Percentiles rank a stretch among this genome's conserved stretches.
Evolutionary conservation across 108 stramenopile species (phyloP).

Genomic region (Mayamaea pseudoterrestris): DNA sequence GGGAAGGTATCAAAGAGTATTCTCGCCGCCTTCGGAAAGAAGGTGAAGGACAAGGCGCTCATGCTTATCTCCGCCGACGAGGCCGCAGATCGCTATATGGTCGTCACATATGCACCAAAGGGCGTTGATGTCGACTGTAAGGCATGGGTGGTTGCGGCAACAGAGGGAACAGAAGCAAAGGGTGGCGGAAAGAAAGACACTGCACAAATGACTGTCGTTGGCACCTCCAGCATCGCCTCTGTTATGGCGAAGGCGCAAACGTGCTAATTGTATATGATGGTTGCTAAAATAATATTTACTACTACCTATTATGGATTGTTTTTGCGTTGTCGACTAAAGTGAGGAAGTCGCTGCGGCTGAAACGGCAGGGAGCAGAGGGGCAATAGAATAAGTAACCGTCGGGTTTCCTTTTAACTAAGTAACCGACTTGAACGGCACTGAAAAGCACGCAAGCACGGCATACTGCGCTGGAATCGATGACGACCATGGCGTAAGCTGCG

Average conservation of each 20-base stretch:
- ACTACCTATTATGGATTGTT: too few relatives aligned
- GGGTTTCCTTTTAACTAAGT: too few relatives aligned
- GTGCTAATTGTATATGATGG: too few relatives aligned
- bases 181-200: slow-evolving; percentile 83
- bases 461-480: too few relatives aligned
- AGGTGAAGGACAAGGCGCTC: slow-evolving; percentile 73
- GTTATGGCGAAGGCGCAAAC: slow-evolving; percentile 55
- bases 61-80: slow-evolving; percentile 68
- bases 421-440: too few relatives aligned
- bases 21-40: slow-evolving; percentile 68
- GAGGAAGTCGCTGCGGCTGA: too few relatives aligned
- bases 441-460: too few relatives aligned
- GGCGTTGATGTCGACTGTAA: slow-evolving; percentile 71
- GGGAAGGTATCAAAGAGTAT: slow-evolving; percentile 84
- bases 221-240: slow-evolving; percentile 33
- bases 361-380: too few relatives aligned
- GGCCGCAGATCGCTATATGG: slow-evolving; percentile 52
- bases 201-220: slow-evolving; percentile 60
- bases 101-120: slow-evolving; percentile 69
- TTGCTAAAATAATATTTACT: slow-evolving; percentile 11
- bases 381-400: too few relatives aligned
- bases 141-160: slow-evolving; percentile 63
- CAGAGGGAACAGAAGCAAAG: slow-evolving; percentile 70
- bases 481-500: too few relatives aligned
- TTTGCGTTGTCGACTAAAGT: too few relatives aligned